These are phyloP conservation scores for Cutaneotrichosporon sp. DNA, from an alignment of 1,284 basidiomycete species.

Conservation along the genomic window DNA sequence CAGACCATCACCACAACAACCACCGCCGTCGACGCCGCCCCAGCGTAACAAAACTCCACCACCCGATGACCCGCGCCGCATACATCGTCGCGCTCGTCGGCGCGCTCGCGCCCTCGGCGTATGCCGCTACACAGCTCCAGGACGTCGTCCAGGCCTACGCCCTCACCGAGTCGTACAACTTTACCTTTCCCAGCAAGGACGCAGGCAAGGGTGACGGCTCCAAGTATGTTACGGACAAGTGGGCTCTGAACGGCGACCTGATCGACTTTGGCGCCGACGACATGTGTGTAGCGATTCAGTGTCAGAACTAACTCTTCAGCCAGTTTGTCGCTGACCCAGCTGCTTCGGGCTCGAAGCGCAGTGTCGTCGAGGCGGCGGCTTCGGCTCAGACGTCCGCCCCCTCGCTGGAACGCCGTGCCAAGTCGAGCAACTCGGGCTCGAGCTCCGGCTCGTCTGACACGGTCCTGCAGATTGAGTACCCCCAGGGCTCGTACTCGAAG, in stretches of 20 bases:
- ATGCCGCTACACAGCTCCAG: background rate
- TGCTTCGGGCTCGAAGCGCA: conserved; percentile 15
- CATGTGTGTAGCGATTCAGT: conserved; percentile 23
- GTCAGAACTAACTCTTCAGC: conserved; percentile 10
- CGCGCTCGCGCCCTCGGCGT: background rate
- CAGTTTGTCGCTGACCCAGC: conserved; percentile 33
- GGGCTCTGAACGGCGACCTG: conserved; percentile 28
- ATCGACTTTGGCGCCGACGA: conserved; percentile 30
- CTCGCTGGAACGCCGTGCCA: background rate
- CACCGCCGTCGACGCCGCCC: too few relatives aligned
- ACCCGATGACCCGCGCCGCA: conserved; percentile 1
- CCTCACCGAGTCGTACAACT: conserved; percentile 26
- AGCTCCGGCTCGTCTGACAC: conserved; percentile 18
- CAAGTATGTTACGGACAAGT: conserved; percentile 37
- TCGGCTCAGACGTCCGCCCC: background rate
- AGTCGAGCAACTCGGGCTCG: conserved; percentile 11
- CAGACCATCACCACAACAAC: too few relatives aligned
- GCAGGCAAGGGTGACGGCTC: conserved; percentile 22
- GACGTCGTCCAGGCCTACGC: conserved; percentile 10
- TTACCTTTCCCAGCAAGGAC: conserved; percentile 25
- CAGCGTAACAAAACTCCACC: too few relatives aligned
- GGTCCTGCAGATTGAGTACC: conserved; percentile 43
- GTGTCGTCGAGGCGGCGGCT: background rate
- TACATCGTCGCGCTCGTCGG: conserved; percentile 10
- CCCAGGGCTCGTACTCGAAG: conserved; percentile 43